Base-by-base conservation (phyloP, 1,284 basidiomycete species). In the Leucoagaricus sp. region DNA sequence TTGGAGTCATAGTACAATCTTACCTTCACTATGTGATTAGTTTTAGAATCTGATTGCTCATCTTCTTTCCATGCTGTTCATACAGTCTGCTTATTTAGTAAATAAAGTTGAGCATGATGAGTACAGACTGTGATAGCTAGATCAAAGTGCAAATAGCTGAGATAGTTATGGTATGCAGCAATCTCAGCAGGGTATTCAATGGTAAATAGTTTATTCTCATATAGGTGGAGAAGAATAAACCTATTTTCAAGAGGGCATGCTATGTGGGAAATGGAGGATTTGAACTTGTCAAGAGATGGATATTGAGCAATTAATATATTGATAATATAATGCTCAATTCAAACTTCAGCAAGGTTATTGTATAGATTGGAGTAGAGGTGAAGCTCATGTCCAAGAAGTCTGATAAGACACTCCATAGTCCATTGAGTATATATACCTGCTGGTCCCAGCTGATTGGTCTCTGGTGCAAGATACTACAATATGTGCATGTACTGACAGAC, bases 321-420 rank as follows among this genome's bases (percentile, higher is more conserved):
- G n/a, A n/a, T n/a, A n/a, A n/a, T n/a, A n/a, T n/a, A n/a, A n/a
- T n/a, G n/a, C n/a, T n/a, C n/a, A n/a, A n/a, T n/a, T n/a, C 58
- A 69, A 41, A 61, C 60, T 49, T 70, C 54, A 1, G 68, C 45
- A 5, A 74, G 60, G 42, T 75, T 75, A 4, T 62, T 57, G 57
- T 61, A 73, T 4, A 68, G 65, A 17, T 72, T 63, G 0, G 65
- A 69, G 10, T 60, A 68, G 46, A 70, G 71, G 4, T 53, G 31
- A 7, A 75, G 64, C 44, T 74, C 69, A 38, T 67, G 56, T 2
- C 65, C 68, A 15, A 75, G 65, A 52, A 69, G 70, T 0, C 75
- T 71, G 36, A 75, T 75, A 1, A 67, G 67, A 12, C 61, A 52
- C 47, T 75, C 72, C 57, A 74, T 65, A 0, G 62, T 62, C 67